Evolutionary conservation across 352 stramenopile species (phyloP).

Genomic region (Aphanomyces euteiches): DNA sequence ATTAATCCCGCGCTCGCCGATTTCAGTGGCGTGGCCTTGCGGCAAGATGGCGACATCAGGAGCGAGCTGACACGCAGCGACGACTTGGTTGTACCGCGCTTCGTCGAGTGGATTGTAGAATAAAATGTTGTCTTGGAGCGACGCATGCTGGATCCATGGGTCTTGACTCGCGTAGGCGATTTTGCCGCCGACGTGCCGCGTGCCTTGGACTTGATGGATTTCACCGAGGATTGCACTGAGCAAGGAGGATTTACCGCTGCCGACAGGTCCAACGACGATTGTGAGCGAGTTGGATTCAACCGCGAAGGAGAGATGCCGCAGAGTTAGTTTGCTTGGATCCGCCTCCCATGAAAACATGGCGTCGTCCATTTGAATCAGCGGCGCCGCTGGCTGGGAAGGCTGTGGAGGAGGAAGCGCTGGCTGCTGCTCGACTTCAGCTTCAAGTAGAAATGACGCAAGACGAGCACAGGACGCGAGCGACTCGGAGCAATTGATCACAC

Average conservation of each 20-base stretch:
- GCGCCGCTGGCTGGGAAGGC: background rate
- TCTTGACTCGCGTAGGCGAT: constrained; percentile 88
- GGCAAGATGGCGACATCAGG: constrained; percentile 89
- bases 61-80: constrained; percentile 70
- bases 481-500: constrained; percentile 33
- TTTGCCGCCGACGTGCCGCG: constrained; percentile 40
- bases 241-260: constrained; percentile 78
- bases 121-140: constrained; percentile 90
- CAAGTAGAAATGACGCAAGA: background rate
- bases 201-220: constrained; percentile 60
- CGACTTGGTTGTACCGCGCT: constrained; percentile 53
- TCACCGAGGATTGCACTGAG: constrained; percentile 93
- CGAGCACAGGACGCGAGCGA: constrained; percentile 34
- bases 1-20: constrained; percentile 98
- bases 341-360: constrained; percentile 12
- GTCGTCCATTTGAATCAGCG: background rate
- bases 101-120: constrained; percentile 51
- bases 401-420: background rate
- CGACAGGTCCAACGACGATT: constrained; percentile 58
- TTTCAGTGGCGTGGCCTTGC: constrained; percentile 94
- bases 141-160: constrained; percentile 89
- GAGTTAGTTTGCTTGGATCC: background rate
- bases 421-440: constrained; percentile 36
- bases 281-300: constrained; percentile 36
- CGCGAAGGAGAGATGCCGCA: background rate